Conservation (phyloP, 768 basidiomycete genomes). For the Panellus pusillus region DNA sequence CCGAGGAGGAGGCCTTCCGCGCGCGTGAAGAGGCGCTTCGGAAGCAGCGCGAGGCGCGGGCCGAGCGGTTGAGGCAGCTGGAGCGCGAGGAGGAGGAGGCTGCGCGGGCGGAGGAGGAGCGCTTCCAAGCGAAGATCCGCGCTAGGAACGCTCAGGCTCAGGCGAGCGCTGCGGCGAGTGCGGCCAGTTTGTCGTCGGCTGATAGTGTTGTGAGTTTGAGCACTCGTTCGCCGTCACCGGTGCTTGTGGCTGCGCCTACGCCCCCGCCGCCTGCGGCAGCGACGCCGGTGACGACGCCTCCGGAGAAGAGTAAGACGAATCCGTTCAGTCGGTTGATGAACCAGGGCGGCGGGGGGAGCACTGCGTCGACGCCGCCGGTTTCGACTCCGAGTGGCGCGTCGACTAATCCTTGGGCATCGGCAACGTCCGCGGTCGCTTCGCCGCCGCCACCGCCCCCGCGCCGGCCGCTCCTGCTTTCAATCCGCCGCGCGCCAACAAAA, state of each 20-base stretch:
- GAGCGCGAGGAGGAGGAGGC: constrained; percentile 62
- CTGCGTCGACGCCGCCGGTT: constrained; percentile 35
- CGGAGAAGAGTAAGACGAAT: constrained; percentile 65
- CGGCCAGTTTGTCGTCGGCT: neutral
- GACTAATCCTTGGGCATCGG: constrained; percentile 66
- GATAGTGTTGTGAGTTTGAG: constrained; percentile 20
- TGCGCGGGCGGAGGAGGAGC: constrained; percentile 44
- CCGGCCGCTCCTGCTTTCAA: constrained; percentile 18
- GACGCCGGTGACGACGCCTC: constrained; percentile 29
- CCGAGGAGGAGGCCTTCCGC: constrained; percentile 71
- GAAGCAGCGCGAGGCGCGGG: constrained; percentile 73
- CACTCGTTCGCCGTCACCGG: constrained; percentile 25
- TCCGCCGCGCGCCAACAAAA: constrained; percentile 34
- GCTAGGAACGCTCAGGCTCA: constrained; percentile 30
- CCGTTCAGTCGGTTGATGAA: constrained; percentile 75
- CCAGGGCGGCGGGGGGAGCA: constrained; percentile 34
- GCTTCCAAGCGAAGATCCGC: constrained; percentile 39
- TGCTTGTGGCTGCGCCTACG: constrained; percentile 40
- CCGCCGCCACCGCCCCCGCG: constrained; percentile 44
- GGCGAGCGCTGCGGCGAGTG: constrained; percentile 21
- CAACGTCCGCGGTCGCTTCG: constrained; percentile 33
- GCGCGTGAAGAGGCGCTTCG: constrained; percentile 70
- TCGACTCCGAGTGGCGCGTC: constrained; percentile 24
- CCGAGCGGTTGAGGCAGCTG: constrained; percentile 65
- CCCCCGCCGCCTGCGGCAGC: constrained; percentile 37